A percentile compares a stretch with the other conserved stretches of the same genome.
phyloP scores from a whole-genome alignment of 2,329 filamentous ascomycete genomes.

The Talaromyces verruculosus region DNA sequence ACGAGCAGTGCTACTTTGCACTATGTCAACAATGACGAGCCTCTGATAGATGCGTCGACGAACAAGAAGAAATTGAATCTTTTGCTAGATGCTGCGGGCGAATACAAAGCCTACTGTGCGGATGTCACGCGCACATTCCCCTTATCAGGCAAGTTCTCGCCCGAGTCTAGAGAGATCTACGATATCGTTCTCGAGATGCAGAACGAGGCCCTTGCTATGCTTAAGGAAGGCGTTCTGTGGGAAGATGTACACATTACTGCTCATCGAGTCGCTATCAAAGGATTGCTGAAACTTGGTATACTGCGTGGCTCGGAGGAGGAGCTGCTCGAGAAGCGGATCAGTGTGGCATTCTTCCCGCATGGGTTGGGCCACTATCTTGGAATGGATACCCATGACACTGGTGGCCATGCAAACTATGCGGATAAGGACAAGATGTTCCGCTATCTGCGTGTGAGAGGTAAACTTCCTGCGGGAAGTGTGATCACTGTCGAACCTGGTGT shows the following conservation, averaged over 20 bases:
- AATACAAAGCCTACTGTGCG: conserved; percentile 81
- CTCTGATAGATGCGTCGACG: conserved; percentile 55
- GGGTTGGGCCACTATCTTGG: conserved; percentile 88
- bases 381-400: conserved; percentile 88
- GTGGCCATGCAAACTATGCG: conserved; percentile 72
- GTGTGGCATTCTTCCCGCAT: conserved; percentile 87
- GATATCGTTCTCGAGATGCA: conserved; percentile 80
- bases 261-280: conserved; percentile 68
- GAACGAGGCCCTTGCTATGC: conserved; percentile 64
- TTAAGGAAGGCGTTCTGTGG: conserved; percentile 69
- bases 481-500: conserved; percentile 94
- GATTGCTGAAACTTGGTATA: conserved; percentile 70
- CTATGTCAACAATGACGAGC: conserved; percentile 76
- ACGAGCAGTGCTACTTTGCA: conserved; percentile 82
- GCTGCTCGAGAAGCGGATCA: conserved; percentile 75
- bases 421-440: conserved; percentile 83
- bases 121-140: conserved; percentile 90
- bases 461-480: conserved; percentile 73
- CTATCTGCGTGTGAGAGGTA: conserved; percentile 77
- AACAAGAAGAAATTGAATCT: conserved; percentile 62
- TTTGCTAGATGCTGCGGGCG: conserved; percentile 82
- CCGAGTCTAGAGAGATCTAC: conserved; percentile 72
- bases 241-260: conserved; percentile 72
- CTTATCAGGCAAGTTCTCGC: conserved; percentile 66
- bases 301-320: conserved; percentile 66